Evolutionary conservation across 208 protist species (phyloP).

Genomic region (Acanthamoeba healyi): DNA sequence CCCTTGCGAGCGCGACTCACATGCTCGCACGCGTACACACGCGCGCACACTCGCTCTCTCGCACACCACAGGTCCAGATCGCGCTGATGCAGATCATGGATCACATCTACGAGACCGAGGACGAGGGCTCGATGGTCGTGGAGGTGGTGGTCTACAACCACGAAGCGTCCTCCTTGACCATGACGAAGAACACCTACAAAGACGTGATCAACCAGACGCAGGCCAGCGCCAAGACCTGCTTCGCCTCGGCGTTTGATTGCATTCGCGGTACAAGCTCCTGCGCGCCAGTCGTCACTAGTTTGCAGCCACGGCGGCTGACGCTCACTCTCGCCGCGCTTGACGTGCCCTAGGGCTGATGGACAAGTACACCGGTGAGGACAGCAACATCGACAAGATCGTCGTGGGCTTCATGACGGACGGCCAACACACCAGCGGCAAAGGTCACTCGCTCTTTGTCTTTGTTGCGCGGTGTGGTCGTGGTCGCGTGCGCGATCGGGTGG

Average conservation of each 20-base stretch:
- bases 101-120: conserved; percentile 4
- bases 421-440: conserved; percentile 56
- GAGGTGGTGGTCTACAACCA: conserved; percentile 62
- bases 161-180: background rate
- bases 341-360: conserved; percentile 43
- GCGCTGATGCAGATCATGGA: conserved; percentile 55
- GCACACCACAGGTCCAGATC: background rate
- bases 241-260: conserved; percentile 54
- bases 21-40: too few species aligned
- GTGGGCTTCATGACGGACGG: conserved; percentile 65
- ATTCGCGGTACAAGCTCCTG: background rate
- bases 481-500: too few species aligned
- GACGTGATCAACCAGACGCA: conserved; percentile 3
- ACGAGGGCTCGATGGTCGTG: conserved; percentile 23
- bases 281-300: too few species aligned
- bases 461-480: background rate
- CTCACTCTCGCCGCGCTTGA: background rate
- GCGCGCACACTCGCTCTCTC: too few species aligned
- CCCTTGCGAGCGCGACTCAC: background rate
- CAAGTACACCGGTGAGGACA: background rate
- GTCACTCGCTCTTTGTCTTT: background rate
- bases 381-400: conserved; percentile 42
- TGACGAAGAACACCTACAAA: background rate
- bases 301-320: background rate
- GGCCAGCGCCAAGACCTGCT: conserved; percentile 55